phyloP scores from a whole-genome alignment of 371 early-diverging fungal genomes.

The Apophysomyces ossiformis region DNA sequence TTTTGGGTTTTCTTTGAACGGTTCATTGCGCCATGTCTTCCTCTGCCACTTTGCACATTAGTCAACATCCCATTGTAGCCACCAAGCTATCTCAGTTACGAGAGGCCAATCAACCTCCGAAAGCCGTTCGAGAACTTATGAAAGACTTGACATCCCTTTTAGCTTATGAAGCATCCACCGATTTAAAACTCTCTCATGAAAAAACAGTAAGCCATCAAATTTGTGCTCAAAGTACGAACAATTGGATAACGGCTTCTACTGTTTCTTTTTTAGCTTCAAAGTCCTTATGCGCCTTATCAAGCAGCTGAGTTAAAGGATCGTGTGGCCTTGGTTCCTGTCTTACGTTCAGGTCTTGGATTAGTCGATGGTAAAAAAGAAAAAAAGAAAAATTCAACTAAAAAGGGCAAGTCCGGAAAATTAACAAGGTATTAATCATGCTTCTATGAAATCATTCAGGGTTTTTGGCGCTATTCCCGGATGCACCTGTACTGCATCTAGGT shows the following conservation, averaged over 20 bases:
- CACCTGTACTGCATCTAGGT: conserved; percentile 81
- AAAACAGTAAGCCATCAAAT: conserved; percentile 33
- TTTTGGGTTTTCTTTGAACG: conserved; percentile 10
- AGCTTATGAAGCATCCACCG: conserved; percentile 71
- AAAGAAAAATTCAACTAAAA: no score
- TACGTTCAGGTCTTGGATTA: conserved; percentile 81
- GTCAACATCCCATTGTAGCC: conserved; percentile 72
- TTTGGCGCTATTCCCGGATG: conserved; percentile 71
- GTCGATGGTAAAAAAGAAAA: conserved; percentile 58
- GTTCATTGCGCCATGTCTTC: no score
- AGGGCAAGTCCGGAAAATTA: no score
- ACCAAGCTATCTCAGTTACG: conserved; percentile 76
- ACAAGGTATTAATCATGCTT: background rate
- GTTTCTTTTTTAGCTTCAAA: conserved; percentile 39
- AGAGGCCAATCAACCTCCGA: conserved; percentile 57
- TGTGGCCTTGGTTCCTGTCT: conserved; percentile 81
- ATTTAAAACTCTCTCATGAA: conserved; percentile 48
- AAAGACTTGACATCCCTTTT: conserved; percentile 66
- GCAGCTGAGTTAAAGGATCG: conserved; percentile 54
- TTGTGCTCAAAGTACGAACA: background rate
- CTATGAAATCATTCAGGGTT: conserved; percentile 51
- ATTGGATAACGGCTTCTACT: background rate
- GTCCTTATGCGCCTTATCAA: conserved; percentile 56
- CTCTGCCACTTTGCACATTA: conserved; percentile 33
- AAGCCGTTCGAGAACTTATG: conserved; percentile 72